Evolutionary conservation across 2,329 filamentous ascomycete genomes (phyloP).

Genomic region (Phyllosticta citribraziliensis): DNA sequence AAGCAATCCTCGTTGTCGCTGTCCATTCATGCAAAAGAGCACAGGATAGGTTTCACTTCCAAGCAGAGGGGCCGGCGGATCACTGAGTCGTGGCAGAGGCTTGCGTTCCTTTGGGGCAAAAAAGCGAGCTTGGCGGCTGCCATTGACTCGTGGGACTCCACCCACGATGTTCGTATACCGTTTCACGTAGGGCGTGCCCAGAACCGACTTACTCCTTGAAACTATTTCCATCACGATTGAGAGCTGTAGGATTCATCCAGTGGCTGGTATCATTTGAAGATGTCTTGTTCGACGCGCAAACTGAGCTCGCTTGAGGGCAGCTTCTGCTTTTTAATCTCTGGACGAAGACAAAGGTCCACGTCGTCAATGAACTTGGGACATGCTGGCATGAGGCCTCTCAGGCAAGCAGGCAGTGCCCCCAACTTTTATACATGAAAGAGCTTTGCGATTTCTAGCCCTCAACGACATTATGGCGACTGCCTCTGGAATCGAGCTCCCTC

Average conservation of each 20-base stretch:
- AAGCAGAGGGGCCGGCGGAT: background rate
- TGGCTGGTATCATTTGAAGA: background rate
- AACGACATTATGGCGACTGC: background rate
- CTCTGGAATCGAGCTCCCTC: background rate
- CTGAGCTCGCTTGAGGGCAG: background rate
- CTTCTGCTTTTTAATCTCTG: background rate
- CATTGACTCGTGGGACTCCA: constrained; percentile 6
- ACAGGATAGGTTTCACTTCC: background rate
- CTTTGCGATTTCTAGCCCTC: background rate
- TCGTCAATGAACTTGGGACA: background rate
- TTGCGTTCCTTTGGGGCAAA: constrained; percentile 3
- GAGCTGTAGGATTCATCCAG: constrained; percentile 1
- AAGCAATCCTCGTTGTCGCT: background rate
- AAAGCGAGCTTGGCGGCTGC: constrained; percentile 2
- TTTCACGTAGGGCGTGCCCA: constrained; percentile 7
- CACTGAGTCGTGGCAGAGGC: constrained; percentile 4
- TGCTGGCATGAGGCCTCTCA: constrained; percentile 2
- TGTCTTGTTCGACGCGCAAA: background rate
- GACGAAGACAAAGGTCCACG: background rate
- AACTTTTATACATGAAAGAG: background rate
- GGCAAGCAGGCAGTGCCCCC: background rate
- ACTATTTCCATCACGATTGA: background rate
- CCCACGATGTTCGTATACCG: constrained; percentile 1
- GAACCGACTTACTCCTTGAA: constrained; percentile 4
- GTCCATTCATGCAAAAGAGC: background rate